Conservation (phyloP, 805 yeast genomes). For the Metschnikowia hibisci region DNA sequence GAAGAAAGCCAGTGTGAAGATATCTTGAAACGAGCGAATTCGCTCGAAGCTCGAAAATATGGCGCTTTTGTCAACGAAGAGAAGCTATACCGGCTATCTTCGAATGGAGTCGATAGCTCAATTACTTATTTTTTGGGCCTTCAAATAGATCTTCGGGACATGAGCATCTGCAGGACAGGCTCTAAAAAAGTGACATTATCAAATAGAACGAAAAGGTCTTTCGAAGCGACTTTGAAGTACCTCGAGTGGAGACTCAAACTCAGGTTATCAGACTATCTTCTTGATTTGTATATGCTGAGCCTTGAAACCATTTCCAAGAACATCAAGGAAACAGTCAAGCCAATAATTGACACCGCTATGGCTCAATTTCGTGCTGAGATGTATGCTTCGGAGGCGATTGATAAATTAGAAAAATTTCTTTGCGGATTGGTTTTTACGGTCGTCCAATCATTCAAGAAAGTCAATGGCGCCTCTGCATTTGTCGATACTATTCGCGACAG, state of each 20-base stretch:
- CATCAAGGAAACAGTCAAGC: background rate
- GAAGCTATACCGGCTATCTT: slow-evolving; percentile 23
- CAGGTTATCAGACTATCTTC: slow-evolving; percentile 18
- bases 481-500: slow-evolving; percentile 8
- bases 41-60: slow-evolving; percentile 21
- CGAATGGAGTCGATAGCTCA: slow-evolving; percentile 4
- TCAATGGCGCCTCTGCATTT: slow-evolving; percentile 10
- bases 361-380: background rate
- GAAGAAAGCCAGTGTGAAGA: slow-evolving; percentile 20
- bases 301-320: slow-evolving; percentile 5
- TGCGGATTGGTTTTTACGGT: slow-evolving; percentile 14
- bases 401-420: slow-evolving; percentile 10
- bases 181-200: slow-evolving; percentile 10
- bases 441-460: slow-evolving; percentile 11
- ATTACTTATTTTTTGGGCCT: slow-evolving; percentile 29
- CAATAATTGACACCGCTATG: slow-evolving; percentile 7
- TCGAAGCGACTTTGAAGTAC: slow-evolving; percentile 18
- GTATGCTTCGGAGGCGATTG: background rate
- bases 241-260: slow-evolving; percentile 22
- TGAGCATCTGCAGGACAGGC: slow-evolving; percentile 19
- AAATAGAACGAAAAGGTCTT: slow-evolving; percentile 15
- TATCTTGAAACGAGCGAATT: slow-evolving; percentile 18
- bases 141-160: slow-evolving; percentile 19
- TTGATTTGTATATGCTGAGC: slow-evolving; percentile 16
- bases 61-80: slow-evolving; percentile 36